A percentile compares a stretch with the other conserved stretches of the same genome.
These are phyloP conservation scores for Micractinium sp. DNA, from an alignment of 139 green algal species.

Conservation along the genomic window DNA sequence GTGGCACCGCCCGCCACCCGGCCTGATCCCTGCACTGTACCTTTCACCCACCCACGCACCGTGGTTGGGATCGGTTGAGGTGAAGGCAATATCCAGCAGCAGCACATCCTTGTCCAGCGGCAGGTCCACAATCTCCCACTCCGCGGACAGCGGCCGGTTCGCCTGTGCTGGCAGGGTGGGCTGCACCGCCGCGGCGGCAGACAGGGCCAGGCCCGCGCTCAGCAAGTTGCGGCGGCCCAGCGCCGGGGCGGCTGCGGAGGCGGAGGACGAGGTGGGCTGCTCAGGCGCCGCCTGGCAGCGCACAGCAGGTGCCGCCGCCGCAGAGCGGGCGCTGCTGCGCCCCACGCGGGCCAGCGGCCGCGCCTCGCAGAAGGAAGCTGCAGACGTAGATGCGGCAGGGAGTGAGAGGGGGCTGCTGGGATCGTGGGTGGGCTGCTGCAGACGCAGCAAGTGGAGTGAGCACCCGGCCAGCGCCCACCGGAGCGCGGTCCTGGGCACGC, in stretches of 20 bases:
- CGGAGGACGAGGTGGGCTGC: background rate
- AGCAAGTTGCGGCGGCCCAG: conserved; percentile 35
- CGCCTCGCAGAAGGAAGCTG: conserved; percentile 4
- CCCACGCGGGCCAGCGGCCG: background rate
- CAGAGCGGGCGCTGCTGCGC: background rate
- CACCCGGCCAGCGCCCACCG: background rate
- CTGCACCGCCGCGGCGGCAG: conserved; percentile 23
- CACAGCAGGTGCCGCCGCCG: background rate
- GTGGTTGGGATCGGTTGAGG: conserved; percentile 85
- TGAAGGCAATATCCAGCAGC: conserved; percentile 97
- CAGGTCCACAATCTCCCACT: conserved; percentile 81
- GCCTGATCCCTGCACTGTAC: background rate
- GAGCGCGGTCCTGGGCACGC: background rate
- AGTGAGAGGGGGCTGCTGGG: background rate
- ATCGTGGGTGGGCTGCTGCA: background rate
- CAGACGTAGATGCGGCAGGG: background rate
- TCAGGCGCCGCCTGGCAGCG: conserved; percentile 3
- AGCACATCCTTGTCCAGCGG: conserved; percentile 92
- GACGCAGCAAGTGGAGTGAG: background rate
- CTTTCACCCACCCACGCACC: conserved; percentile 54
- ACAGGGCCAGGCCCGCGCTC: conserved; percentile 26
- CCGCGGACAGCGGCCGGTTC: conserved; percentile 66
- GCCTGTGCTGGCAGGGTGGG: conserved; percentile 42
- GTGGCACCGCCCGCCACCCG: too few relatives aligned
- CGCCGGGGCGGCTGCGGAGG: background rate